These are phyloP conservation scores for Sporothrix globosa DNA, from an alignment of 2,329 filamentous ascomycete species.

Conservation along the genomic window DNA sequence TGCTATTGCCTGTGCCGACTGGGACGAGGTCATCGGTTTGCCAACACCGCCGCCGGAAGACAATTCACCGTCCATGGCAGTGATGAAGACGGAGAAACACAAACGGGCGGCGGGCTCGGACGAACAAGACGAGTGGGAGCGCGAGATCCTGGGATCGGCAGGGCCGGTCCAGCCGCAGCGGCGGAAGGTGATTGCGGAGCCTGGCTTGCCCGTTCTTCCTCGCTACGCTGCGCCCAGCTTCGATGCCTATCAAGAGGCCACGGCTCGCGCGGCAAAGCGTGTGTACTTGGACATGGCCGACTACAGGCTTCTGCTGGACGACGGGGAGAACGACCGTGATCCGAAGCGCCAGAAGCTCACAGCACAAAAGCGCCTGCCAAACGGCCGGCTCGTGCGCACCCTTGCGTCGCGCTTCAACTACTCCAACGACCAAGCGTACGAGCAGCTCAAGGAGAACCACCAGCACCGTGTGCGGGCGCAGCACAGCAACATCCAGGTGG, in stretches of 20 bases:
- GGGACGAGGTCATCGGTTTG: slow-evolving; percentile 66
- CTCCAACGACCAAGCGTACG: slow-evolving; percentile 94
- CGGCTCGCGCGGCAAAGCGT: slow-evolving; percentile 72
- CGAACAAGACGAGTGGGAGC: slow-evolving; percentile 66
- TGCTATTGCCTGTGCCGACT: slow-evolving; percentile 83
- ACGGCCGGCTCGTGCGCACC: slow-evolving; percentile 70
- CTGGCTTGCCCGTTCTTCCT: slow-evolving; percentile 60
- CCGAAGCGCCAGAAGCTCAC: slow-evolving; percentile 62
- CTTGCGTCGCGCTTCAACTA: slow-evolving; percentile 87
- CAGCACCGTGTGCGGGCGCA: slow-evolving; percentile 94
- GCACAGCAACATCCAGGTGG: slow-evolving; percentile 86
- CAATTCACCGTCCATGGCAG: slow-evolving; percentile 34
- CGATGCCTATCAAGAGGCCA: slow-evolving; percentile 77
- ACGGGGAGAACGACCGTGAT: slow-evolving; percentile 66
- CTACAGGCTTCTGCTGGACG: slow-evolving; percentile 80
- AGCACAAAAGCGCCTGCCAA: slow-evolving; percentile 65
- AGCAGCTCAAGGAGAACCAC: slow-evolving; percentile 93
- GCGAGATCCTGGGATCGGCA: slow-evolving; percentile 55
- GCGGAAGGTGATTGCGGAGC: slow-evolving; percentile 59
- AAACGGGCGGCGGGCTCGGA: slow-evolving; percentile 41
- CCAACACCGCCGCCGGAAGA: slow-evolving; percentile 42
- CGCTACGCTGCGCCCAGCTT: slow-evolving; percentile 70
- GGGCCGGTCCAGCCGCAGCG: slow-evolving; percentile 60
- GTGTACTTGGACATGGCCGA: slow-evolving; percentile 87
- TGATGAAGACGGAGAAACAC: slow-evolving; percentile 50